A percentile compares a stretch with the other conserved stretches of the same genome.
Conservation (phyloP, 2,329 filamentous ascomycete genomes). For the Onygenales sp. region DNA sequence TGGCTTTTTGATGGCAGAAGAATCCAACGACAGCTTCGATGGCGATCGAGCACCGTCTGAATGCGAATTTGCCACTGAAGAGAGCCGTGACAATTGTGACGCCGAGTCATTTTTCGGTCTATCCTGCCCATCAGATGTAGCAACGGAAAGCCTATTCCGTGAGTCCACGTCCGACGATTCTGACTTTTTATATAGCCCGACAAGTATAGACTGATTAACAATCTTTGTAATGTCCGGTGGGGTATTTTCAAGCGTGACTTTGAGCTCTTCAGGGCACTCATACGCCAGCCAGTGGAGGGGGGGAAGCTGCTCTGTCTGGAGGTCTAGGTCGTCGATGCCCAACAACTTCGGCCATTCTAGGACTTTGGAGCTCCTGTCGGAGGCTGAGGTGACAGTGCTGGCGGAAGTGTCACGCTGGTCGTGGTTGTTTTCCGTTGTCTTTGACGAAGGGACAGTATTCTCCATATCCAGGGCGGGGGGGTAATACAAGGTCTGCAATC, state of each 20-base stretch:
- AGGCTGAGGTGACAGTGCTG: background rate
- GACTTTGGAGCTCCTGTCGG: background rate
- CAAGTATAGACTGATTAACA: background rate
- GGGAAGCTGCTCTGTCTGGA: background rate
- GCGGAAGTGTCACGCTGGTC: too few species aligned
- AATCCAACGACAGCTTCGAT: background rate
- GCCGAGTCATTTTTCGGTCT: background rate
- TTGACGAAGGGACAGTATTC: background rate
- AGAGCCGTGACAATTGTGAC: background rate
- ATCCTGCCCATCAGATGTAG: background rate
- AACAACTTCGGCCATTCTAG: background rate
- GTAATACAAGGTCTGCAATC: too few species aligned
- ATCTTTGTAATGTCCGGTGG: background rate
- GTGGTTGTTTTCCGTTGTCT: background rate
- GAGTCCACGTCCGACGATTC: background rate
- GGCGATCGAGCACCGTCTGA: background rate
- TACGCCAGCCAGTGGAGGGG: conserved; percentile 2
- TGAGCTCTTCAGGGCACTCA: conserved; percentile 1
- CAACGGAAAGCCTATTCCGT: background rate
- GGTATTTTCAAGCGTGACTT: background rate
- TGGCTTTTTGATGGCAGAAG: background rate
- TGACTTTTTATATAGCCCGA: background rate
- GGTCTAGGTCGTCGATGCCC: background rate
- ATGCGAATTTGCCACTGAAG: background rate
- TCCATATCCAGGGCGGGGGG: too few species aligned